Evolutionary conservation across 208 protist genomes (phyloP).

Genomic region (Crithidia fasciculata): DNA sequence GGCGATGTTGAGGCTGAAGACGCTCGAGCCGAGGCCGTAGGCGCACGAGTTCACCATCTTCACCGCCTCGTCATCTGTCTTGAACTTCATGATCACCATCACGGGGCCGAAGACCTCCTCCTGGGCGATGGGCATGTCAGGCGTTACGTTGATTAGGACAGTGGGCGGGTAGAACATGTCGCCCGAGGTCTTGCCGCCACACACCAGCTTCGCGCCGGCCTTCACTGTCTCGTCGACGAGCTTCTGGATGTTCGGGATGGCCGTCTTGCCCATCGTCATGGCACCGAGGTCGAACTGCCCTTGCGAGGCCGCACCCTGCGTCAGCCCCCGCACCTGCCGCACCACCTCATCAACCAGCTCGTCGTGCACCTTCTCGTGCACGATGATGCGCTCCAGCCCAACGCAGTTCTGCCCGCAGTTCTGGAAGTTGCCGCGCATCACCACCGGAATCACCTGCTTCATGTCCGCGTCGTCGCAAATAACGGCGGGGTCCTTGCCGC

Average conservation of each 20-base stretch:
- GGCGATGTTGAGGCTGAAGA: conserved; percentile 82
- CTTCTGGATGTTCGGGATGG: conserved; percentile 91
- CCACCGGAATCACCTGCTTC: conserved; percentile 85
- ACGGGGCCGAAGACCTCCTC: conserved; percentile 96
- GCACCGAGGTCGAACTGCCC: conserved; percentile 88
- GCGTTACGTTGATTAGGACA: conserved; percentile 89
- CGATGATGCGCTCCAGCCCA: conserved; percentile 84
- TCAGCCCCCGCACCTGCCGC: conserved; percentile 58
- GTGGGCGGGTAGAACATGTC: conserved; percentile 92
- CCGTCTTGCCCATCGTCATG: conserved; percentile 93
- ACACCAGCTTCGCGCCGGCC: conserved; percentile 86
- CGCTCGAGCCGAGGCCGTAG: conserved; percentile 92
- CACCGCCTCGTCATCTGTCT: conserved; percentile 86
- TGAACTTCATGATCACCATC: conserved; percentile 90
- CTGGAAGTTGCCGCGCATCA: conserved; percentile 92
- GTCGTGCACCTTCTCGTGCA: conserved; percentile 92
- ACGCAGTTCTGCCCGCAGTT: conserved; percentile 96
- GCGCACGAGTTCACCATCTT: conserved; percentile 87
- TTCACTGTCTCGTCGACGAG: conserved; percentile 90
- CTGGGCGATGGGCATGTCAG: conserved; percentile 88
- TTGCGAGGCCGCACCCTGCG: conserved; percentile 85
- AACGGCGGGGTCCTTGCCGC: conserved; percentile 95
- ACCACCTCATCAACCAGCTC: conserved; percentile 70
- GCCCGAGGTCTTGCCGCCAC: conserved; percentile 74
- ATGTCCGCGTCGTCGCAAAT: conserved; percentile 92